Evolutionary conservation across 1,284 basidiomycete genomes (phyloP).

Genomic region (Fomitiporia mediterranea): DNA sequence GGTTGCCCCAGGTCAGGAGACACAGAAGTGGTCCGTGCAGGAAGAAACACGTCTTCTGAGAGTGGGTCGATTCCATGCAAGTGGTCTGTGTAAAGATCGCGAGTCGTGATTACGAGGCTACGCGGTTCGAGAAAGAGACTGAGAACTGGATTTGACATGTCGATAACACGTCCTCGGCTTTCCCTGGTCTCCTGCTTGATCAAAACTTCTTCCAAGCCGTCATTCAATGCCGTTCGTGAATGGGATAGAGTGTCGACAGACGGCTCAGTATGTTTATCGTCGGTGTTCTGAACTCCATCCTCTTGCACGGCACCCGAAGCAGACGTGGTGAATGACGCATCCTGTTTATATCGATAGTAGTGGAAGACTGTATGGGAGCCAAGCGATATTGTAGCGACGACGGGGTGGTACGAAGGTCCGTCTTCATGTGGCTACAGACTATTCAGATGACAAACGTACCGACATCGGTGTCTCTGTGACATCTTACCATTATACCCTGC

Average conservation of each 20-base stretch:
- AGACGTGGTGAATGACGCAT: background rate
- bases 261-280: background rate
- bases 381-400: slow-evolving; percentile 86
- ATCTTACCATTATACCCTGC: slow-evolving; percentile 85
- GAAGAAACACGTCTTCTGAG: slow-evolving; percentile 42
- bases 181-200: background rate
- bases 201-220: background rate
- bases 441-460: slow-evolving; percentile 2
- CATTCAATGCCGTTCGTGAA: no score
- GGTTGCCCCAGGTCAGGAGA: slow-evolving; percentile 19
- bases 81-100: slow-evolving; percentile 60
- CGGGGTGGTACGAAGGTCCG: slow-evolving; percentile 82
- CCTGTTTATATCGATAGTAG: slow-evolving; percentile 67
- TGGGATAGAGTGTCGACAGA: background rate
- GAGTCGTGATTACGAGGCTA: slow-evolving; percentile 74
- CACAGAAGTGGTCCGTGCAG: slow-evolving; percentile 19
- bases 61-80: slow-evolving; percentile 71
- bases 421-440: slow-evolving; percentile 81
- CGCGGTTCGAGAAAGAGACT: slow-evolving; percentile 79
- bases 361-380: slow-evolving; percentile 83
- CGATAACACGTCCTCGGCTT: slow-evolving; percentile 46
- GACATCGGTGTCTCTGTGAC: slow-evolving; percentile 10
- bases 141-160: slow-evolving; percentile 53
- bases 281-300: background rate
- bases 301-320: no score